Conservation (phyloP, 2,329 filamentous ascomycete genomes). For the Talaromyces sp. region DNA sequence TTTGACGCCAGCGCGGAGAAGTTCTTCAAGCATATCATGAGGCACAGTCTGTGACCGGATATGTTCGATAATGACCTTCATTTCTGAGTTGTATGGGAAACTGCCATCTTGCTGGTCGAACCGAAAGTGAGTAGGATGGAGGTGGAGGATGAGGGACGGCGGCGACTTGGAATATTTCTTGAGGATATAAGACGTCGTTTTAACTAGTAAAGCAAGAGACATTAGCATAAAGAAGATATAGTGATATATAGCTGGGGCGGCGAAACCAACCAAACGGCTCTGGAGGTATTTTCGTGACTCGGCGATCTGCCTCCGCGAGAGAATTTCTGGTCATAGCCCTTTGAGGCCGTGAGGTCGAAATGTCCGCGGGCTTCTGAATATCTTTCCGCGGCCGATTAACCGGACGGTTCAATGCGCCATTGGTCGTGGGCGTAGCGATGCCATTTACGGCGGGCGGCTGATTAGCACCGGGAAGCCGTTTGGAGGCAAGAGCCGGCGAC, state of each 20-base stretch:
- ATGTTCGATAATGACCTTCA: slow-evolving; percentile 78
- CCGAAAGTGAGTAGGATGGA: slow-evolving; percentile 81
- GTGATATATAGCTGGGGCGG: not conserved
- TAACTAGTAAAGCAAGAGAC: slow-evolving; percentile 54
- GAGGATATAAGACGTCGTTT: slow-evolving; percentile 75
- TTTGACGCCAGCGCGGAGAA: slow-evolving; percentile 67
- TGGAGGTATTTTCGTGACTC: slow-evolving; percentile 38
- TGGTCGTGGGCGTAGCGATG: slow-evolving; percentile 44
- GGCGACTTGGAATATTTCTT: slow-evolving; percentile 70
- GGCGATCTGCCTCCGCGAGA: slow-evolving; percentile 35
- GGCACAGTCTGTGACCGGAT: slow-evolving; percentile 74
- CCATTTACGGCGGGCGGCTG: slow-evolving; percentile 50
- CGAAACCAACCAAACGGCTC: slow-evolving; percentile 47
- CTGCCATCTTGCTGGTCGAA: slow-evolving; percentile 94
- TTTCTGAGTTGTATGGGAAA: slow-evolving; percentile 88
- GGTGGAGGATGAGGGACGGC: slow-evolving; percentile 82
- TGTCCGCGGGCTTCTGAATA: slow-evolving; percentile 42
- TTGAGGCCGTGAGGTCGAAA: slow-evolving; percentile 31
- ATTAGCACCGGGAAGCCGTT: slow-evolving; percentile 55
- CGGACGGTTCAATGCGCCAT: slow-evolving; percentile 37
- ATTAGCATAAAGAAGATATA: not conserved
- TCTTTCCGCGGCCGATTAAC: slow-evolving; percentile 61
- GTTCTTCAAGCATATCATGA: slow-evolving; percentile 80
- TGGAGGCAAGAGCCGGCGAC: slow-evolving; percentile 55
- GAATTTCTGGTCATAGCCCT: slow-evolving; percentile 36